Evolutionary conservation across 1,284 basidiomycete species (phyloP).

Genomic region (Volvariella volvacea): DNA sequence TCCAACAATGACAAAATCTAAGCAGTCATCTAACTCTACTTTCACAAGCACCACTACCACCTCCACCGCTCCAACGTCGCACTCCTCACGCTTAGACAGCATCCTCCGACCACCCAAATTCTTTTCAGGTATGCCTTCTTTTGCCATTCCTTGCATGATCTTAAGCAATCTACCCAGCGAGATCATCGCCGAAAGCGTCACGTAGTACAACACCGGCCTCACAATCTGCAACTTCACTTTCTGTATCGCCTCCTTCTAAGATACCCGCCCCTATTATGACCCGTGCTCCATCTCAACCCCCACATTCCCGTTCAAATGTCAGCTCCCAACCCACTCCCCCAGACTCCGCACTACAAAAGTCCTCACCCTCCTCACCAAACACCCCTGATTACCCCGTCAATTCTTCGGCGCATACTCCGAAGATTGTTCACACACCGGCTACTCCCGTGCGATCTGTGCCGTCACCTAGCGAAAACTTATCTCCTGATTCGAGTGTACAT

Average conservation of each 20-base stretch:
- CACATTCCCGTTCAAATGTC: conserved; percentile 5
- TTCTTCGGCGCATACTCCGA: conserved; percentile 16
- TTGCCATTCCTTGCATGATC: neutral
- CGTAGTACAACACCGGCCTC: conserved; percentile 6
- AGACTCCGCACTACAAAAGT: too few species aligned
- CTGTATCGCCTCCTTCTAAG: conserved; percentile 21
- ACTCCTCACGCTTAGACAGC: conserved; percentile 9
- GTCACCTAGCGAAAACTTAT: neutral
- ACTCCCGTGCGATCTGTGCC: conserved; percentile 26
- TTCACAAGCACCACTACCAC: conserved; percentile 13
- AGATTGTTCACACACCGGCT: conserved; percentile 36
- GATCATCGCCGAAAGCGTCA: neutral
- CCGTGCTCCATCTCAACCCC: conserved; percentile 9
- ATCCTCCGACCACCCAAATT: conserved; percentile 17
- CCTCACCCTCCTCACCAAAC: too few species aligned
- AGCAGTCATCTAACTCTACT: neutral
- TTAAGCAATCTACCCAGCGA: neutral
- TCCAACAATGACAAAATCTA: too few species aligned
- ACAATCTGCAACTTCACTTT: conserved; percentile 8
- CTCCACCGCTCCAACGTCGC: conserved; percentile 15
- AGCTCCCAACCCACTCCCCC: too few species aligned
- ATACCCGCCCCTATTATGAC: too few species aligned
- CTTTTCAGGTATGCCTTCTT: conserved; percentile 17
- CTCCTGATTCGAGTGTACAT: conserved; percentile 1
- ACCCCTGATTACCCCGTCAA: too few species aligned